These are phyloP conservation scores for Blattamonas nauphoetae DNA, from an alignment of 78 protist species.

Conservation along the genomic window DNA sequence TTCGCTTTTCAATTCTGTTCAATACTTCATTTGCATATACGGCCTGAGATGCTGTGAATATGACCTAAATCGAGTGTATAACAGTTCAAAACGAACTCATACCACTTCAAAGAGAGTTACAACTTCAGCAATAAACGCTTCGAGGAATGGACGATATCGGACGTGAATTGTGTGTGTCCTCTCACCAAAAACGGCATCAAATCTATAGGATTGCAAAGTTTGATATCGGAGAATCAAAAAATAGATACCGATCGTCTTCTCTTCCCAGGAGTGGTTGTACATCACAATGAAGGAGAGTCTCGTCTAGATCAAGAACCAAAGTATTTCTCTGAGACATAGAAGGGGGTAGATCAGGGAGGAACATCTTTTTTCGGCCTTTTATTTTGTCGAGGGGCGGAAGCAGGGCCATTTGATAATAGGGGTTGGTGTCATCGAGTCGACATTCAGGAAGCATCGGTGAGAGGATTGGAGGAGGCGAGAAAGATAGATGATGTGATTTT, in stretches of 20 bases:
- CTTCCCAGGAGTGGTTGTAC: background rate
- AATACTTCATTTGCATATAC: background rate
- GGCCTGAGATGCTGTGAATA: background rate
- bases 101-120: background rate
- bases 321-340: background rate
- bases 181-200: background rate
- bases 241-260: background rate
- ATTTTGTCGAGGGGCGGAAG: background rate
- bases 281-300: slow-evolving; percentile 14
- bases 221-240: background rate
- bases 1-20: no score
- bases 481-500: background rate
- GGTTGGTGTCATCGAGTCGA: background rate
- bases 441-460: background rate
- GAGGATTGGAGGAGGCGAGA: background rate
- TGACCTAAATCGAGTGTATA: background rate
- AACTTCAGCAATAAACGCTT: background rate
- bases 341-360: background rate
- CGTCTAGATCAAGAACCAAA: slow-evolving; percentile 16
- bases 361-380: background rate
- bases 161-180: no score
- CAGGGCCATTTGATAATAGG: background rate
- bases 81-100: background rate
- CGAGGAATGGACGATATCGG: background rate
- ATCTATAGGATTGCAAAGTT: no score